Evolutionary conservation across 2,329 filamentous ascomycete species (phyloP).

Genomic region (Alternaria triticimaculans): DNA sequence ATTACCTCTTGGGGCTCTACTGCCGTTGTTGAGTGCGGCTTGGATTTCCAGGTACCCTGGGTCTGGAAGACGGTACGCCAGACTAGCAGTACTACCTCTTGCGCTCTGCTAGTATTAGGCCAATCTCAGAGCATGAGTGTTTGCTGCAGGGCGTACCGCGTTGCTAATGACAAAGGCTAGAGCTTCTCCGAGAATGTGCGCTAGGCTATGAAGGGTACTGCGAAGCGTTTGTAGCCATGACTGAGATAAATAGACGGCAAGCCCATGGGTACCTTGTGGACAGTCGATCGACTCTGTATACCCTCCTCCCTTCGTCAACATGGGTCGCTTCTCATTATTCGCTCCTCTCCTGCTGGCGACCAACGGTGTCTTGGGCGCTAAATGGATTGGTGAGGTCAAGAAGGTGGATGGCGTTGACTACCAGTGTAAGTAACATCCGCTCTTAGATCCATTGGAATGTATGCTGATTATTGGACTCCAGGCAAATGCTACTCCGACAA

Average conservation of each 20-base stretch:
- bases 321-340: conserved; percentile 31
- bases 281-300: neutral
- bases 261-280: neutral
- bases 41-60: neutral
- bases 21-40: conserved; percentile 3
- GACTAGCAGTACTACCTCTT: neutral
- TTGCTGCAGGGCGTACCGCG: conserved; percentile 7
- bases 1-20: neutral
- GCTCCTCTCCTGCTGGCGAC: conserved; percentile 28
- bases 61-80: neutral
- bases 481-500: conserved; percentile 46
- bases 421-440: conserved; percentile 23
- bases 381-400: conserved; percentile 42
- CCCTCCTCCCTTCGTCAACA: conserved; percentile 18
- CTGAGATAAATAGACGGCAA: conserved; percentile 13
- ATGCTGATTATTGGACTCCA: neutral
- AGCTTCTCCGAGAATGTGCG: neutral
- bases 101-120: neutral
- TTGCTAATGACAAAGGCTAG: conserved; percentile 1
- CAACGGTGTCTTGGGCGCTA: conserved; percentile 20
- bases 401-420: conserved; percentile 31
- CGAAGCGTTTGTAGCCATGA: neutral
- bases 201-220: conserved; percentile 1
- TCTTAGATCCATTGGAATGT: too few species aligned
- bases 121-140: neutral